Evolutionary conservation across 805 yeast genomes (phyloP).

Genomic region (Ogataea nakhonphanomensis): DNA sequence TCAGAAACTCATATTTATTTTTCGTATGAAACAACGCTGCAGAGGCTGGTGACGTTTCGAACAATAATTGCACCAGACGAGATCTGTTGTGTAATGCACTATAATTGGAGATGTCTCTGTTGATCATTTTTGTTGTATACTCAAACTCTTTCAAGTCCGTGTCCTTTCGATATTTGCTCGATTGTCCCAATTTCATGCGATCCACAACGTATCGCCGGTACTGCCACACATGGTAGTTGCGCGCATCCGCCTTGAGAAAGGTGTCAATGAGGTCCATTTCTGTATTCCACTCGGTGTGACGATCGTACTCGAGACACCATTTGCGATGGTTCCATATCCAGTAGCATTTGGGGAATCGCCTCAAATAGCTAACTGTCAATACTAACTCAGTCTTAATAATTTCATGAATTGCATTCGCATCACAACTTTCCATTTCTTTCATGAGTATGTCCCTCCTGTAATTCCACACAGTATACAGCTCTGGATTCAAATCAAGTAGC

Average conservation of each 20-base stretch:
- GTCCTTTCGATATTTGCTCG: conserved; percentile 6
- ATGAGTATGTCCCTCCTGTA: conserved; percentile 69
- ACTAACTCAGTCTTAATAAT: conserved; percentile 54
- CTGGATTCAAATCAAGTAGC: conserved; percentile 71
- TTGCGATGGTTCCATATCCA: conserved; percentile 95
- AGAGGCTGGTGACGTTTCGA: conserved; percentile 26
- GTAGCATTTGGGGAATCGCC: conserved; percentile 79
- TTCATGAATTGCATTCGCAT: conserved; percentile 20
- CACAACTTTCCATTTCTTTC: conserved; percentile 27
- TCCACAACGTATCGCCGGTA: conserved; percentile 73
- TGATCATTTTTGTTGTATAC: conserved; percentile 76
- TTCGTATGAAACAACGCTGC: conserved; percentile 15
- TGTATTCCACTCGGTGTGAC: conserved; percentile 54
- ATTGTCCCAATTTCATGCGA: conserved; percentile 21
- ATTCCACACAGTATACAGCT: conserved; percentile 88
- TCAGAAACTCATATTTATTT: conserved; percentile 34
- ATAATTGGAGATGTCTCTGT: conserved; percentile 82
- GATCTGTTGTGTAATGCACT: conserved; percentile 95
- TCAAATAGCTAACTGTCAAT: conserved; percentile 57
- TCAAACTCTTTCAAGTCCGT: conserved; percentile 55
- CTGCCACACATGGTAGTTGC: conserved; percentile 96
- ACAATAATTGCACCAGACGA: conserved; percentile 56
- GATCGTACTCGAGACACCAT: conserved; percentile 66
- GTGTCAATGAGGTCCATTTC: conserved; percentile 71
- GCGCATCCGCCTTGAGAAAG: conserved; percentile 65